Evolutionary conservation across 768 basidiomycete species (phyloP).

Genomic region (Tulasnella sp.): DNA sequence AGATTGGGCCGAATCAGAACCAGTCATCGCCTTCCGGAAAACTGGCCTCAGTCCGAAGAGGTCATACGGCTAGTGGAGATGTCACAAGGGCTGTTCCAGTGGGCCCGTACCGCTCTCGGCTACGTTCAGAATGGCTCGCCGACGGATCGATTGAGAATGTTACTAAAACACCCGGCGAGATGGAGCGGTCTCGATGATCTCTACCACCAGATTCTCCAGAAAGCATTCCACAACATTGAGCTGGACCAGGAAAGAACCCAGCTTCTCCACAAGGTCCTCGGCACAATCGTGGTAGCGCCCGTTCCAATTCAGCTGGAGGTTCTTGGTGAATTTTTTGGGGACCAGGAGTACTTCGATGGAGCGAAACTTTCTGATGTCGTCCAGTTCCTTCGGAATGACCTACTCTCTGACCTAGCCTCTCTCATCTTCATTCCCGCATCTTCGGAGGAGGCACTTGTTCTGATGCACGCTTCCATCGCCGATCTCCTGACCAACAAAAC

Average conservation of each 20-base stretch:
- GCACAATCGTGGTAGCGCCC: not conserved
- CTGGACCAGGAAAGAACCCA: not conserved
- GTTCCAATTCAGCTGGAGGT: not conserved
- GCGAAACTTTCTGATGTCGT: too few relatives aligned
- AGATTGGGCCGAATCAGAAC: not conserved
- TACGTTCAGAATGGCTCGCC: too few relatives aligned
- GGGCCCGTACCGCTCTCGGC: too few relatives aligned
- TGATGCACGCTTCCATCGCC: not conserved
- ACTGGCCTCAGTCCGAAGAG: too few relatives aligned
- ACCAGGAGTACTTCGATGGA: not conserved
- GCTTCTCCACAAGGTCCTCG: not conserved
- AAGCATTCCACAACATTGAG: not conserved
- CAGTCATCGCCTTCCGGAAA: too few relatives aligned
- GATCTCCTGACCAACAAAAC: too few relatives aligned
- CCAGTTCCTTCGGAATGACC: not conserved
- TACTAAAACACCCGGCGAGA: too few relatives aligned
- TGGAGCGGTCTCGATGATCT: too few relatives aligned
- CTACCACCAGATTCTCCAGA: not conserved
- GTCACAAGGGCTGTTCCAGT: too few relatives aligned
- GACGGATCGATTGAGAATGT: too few relatives aligned
- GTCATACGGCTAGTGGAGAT: too few relatives aligned
- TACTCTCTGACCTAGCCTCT: not conserved
- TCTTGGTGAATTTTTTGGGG: not conserved
- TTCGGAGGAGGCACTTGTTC: not conserved
- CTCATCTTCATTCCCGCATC: not conserved